Conservation (phyloP, 2,329 filamentous ascomycete species). For the Neodidymelliopsis sp. region DNA sequence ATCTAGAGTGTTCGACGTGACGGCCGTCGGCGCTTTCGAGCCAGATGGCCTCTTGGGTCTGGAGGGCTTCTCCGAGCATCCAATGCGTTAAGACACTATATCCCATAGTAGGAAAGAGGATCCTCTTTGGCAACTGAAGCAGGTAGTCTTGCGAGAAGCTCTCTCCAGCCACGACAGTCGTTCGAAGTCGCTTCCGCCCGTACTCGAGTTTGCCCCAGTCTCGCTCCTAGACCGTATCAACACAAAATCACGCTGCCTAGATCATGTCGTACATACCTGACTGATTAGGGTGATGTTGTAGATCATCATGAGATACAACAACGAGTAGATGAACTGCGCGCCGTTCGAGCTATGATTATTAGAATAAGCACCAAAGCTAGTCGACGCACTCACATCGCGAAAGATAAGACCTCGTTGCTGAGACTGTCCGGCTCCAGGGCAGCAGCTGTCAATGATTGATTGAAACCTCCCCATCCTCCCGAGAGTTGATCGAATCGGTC, state of each 20-base stretch:
- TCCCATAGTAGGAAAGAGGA: constrained; percentile 40
- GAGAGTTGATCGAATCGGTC: constrained; percentile 21
- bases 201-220: constrained; percentile 43
- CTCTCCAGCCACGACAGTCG: constrained; percentile 38
- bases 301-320: constrained; percentile 42
- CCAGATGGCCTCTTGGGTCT: constrained; percentile 38
- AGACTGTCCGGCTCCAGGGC: constrained; percentile 26
- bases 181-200: constrained; percentile 31
- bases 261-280: constrained; percentile 14
- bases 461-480: constrained; percentile 39
- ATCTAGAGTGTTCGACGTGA: constrained; percentile 4
- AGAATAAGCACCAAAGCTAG: too few species aligned
- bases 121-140: constrained; percentile 40
- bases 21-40: constrained; percentile 20
- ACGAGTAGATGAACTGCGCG: constrained; percentile 41
- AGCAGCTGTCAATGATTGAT: constrained; percentile 23
- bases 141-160: constrained; percentile 40
- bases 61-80: constrained; percentile 43
- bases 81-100: constrained; percentile 41
- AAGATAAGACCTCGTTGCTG: constrained; percentile 34
- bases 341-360: constrained; percentile 38
- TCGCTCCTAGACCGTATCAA: constrained; percentile 23
- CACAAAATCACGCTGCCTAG: not conserved
- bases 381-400: constrained; percentile 31
- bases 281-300: constrained; percentile 41